Evolutionary conservation across 768 basidiomycete species (phyloP).

Genomic region (Polyporus arcularius): DNA sequence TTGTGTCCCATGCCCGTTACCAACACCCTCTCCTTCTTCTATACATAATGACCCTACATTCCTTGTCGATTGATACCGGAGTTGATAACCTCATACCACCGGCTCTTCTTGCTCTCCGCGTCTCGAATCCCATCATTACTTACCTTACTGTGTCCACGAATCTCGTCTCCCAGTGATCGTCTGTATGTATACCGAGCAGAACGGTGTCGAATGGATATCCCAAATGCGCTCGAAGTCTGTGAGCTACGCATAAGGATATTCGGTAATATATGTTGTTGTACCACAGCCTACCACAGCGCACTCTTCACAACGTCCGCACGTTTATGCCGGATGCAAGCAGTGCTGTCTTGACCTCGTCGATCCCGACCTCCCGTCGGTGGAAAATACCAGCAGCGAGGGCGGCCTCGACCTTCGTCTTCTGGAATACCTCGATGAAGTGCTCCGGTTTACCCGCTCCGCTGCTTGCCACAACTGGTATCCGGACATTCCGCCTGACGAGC

Average conservation of each 20-base stretch:
- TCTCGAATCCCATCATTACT: neutral
- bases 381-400: slow-evolving; percentile 97
- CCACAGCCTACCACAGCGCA: neutral
- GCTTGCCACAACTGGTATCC: slow-evolving; percentile 92
- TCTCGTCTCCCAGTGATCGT: slow-evolving; percentile 3
- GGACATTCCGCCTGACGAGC: slow-evolving; percentile 73
- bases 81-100: neutral
- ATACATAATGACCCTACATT: slow-evolving; percentile 7
- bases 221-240: neutral
- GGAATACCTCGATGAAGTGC: slow-evolving; percentile 90
- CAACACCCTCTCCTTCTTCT: slow-evolving; percentile 1
- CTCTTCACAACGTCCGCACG: slow-evolving; percentile 35
- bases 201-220: slow-evolving; percentile 4
- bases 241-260: neutral
- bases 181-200: slow-evolving; percentile 17
- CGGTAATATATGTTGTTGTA: neutral
- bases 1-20: too few relatives aligned
- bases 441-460: slow-evolving; percentile 84
- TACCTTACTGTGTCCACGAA: slow-evolving; percentile 17
- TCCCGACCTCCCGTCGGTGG: slow-evolving; percentile 85
- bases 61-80: slow-evolving; percentile 11
- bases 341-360: slow-evolving; percentile 74
- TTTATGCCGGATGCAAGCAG: slow-evolving; percentile 51
- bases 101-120: neutral
- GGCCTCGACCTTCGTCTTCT: slow-evolving; percentile 79